These are phyloP conservation scores for Debaryomycetaceae sp. DNA, from an alignment of 1,139 yeast genomes.

Conservation along the genomic window DNA sequence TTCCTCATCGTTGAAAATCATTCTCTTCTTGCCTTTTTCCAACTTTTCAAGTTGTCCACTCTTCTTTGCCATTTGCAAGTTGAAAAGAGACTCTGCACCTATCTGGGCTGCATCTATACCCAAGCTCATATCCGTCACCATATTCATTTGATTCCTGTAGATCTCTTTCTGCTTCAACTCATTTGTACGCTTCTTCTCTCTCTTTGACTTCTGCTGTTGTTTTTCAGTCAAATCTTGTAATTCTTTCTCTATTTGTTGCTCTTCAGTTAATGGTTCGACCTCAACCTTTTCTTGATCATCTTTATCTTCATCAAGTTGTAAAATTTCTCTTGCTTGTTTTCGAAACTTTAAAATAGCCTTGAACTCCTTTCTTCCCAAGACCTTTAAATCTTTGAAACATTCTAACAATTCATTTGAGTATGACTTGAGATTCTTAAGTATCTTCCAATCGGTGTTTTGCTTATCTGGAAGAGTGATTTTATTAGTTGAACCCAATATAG, in stretches of 20 bases:
- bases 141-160: constrained; percentile 90
- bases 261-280: constrained; percentile 76
- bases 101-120: constrained; percentile 90
- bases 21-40: constrained; percentile 77
- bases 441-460: constrained; percentile 68
- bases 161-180: constrained; percentile 87
- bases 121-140: constrained; percentile 88
- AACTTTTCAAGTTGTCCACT: constrained; percentile 76
- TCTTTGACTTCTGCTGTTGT: constrained; percentile 64
- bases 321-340: constrained; percentile 73
- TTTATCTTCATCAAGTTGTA: constrained; percentile 63
- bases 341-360: constrained; percentile 83
- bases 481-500: constrained; percentile 70
- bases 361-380: constrained; percentile 91
- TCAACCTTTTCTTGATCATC: constrained; percentile 51
- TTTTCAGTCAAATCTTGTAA: constrained; percentile 68
- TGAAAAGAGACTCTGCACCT: constrained; percentile 80
- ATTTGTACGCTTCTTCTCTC: constrained; percentile 79
- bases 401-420: constrained; percentile 76
- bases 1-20: constrained; percentile 62
- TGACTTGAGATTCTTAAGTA: constrained; percentile 64
- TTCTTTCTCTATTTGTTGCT: constrained; percentile 85
- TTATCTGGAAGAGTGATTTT: constrained; percentile 50
- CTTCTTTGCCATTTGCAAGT: constrained; percentile 76
- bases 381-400: constrained; percentile 87